These are phyloP conservation scores for Ophiostoma ulmi DNA, from an alignment of 2,329 filamentous ascomycete genomes.

Conservation along the genomic window DNA sequence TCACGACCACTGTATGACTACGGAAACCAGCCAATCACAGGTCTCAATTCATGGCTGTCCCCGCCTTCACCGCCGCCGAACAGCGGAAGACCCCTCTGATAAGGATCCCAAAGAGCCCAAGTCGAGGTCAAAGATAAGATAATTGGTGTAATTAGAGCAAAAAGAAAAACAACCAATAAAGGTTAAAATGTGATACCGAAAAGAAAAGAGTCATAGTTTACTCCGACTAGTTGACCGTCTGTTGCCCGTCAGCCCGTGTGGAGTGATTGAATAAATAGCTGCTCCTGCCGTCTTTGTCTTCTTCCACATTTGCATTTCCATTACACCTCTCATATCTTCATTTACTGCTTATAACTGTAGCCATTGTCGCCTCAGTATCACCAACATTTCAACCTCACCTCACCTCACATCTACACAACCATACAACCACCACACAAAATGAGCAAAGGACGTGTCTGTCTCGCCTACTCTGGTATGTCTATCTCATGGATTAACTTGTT, in stretches of 20 bases:
- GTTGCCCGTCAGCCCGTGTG: not conserved
- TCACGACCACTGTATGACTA: not conserved
- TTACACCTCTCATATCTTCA: not conserved
- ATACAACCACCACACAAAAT: slow-evolving; percentile 26
- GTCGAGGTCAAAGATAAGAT: not conserved
- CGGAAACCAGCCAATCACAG: slow-evolving; percentile 2
- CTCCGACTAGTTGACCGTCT: slow-evolving; percentile 7
- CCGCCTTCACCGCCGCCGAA: slow-evolving; percentile 8
- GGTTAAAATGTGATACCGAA: not conserved
- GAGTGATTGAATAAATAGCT: slow-evolving; percentile 5
- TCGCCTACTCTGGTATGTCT: slow-evolving; percentile 32
- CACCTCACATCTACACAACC: slow-evolving; percentile 5
- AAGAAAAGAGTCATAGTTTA: slow-evolving; percentile 8
- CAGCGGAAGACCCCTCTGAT: slow-evolving; percentile 15
- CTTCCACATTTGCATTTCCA: slow-evolving; percentile 9
- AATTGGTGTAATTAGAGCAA: not conserved
- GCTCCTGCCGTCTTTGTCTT: not conserved
- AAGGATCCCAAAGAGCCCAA: not conserved
- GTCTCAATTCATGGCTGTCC: not conserved
- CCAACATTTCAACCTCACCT: not conserved
- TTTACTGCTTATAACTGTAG: not conserved
- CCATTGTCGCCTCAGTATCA: not conserved
- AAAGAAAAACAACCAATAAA: not conserved
- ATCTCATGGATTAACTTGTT: not conserved
- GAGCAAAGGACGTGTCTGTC: slow-evolving; percentile 36